Base-by-base conservation (phyloP, 73 alveolate species). In the Paramecium octaurelia region DNA sequence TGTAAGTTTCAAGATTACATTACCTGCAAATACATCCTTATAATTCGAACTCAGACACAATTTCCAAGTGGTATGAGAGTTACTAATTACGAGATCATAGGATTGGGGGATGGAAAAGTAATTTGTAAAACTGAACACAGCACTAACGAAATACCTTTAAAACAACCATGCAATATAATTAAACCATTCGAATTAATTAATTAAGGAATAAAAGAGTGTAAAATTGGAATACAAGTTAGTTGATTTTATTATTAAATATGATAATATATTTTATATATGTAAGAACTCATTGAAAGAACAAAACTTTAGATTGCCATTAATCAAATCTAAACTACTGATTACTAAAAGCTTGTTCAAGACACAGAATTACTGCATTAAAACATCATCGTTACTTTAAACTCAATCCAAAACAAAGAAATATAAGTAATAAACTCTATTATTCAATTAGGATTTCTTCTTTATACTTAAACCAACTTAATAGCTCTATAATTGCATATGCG, bases 381-480 rank as follows among this genome's bases (percentile, higher is more conserved):
- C 14, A 59, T 59, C 16, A 29, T 59, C 8, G 23, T 24, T 24
- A 59, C 40, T 24, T 4, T 59, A 29, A 59, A 59, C 23, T 59
- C 77, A 23, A 59, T 59, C 20, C 40, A 59, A 59, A 29, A 14
- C 8, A 59, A 64, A 64, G 84, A 64, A 21, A 64, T 64, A 23
- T 42, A 64, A 27, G 84, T 64, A 64, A 23, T 34, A 24, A 11
- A 70, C 31, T 24, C 31, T 6, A 34, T 24, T 11, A 75, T 48
- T 48, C 60, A n/a, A 48, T 48, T 42, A 75, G 88, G 88, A 75
- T 42, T 29, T 75, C 38, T 75, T 38, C 23, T 75, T 29, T 38
- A 38, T 75, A 14, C 88, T 75, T 10, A 80, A 80, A 24, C 91
- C 91, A 31, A 80, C 46, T 40, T 80, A 43, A 48, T 20, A 31